A percentile compares a stretch with the other conserved stretches of the same genome.
Evolutionary conservation across 1,284 basidiomycete genomes (phyloP).

Genomic region (Ustilago lituana): DNA sequence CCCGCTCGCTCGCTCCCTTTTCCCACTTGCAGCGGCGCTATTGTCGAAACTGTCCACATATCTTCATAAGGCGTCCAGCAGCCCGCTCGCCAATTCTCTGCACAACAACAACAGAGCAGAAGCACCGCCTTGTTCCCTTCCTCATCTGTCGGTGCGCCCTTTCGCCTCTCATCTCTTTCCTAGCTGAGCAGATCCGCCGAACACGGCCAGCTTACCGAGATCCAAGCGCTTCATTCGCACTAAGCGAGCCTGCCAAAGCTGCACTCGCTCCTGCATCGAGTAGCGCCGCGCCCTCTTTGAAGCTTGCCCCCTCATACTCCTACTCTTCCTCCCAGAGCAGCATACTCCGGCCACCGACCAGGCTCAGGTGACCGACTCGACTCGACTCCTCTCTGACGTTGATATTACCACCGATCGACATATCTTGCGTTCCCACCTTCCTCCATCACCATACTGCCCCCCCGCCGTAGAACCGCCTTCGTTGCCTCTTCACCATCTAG

Average conservation of each 20-base stretch:
- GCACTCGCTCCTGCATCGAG: constrained; percentile 12
- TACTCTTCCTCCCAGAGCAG: no score
- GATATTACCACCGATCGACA: constrained; percentile 5
- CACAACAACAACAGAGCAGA: not conserved
- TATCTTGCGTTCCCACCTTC: not conserved
- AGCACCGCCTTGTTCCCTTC: constrained; percentile 2
- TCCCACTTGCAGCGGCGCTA: no score
- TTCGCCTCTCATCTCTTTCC: not conserved
- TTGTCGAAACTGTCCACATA: no score
- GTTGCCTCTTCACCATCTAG: no score
- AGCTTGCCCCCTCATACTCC: no score
- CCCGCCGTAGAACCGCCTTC: no score
- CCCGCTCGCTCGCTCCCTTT: constrained; percentile 13
- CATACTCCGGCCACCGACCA: no score
- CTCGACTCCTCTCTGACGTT: not conserved
- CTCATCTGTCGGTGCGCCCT: constrained; percentile 4
- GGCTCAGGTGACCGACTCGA: no score
- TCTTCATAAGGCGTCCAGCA: constrained; percentile 26
- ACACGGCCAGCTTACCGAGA: no score
- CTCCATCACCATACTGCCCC: constrained; percentile 1
- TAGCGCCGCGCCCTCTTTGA: no score
- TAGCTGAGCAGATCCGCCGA: not conserved
- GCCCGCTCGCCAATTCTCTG: constrained; percentile 2
- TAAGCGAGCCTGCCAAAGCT: not conserved
- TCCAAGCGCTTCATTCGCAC: not conserved